phyloP scores from a whole-genome alignment of 139 green algal genomes.

The Chara braunii region DNA sequence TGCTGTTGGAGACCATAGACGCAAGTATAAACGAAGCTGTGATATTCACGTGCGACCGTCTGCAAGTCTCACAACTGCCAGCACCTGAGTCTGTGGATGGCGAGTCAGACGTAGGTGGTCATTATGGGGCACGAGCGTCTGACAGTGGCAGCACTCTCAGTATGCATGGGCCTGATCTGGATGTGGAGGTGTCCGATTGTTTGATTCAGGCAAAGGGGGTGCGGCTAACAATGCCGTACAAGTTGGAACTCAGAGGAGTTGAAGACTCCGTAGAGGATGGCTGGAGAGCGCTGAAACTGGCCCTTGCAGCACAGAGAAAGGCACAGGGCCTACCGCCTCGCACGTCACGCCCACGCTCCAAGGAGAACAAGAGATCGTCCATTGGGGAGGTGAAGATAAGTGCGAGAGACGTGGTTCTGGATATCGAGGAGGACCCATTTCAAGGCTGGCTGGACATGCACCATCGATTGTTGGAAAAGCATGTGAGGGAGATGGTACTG shows the following conservation, averaged over 20 bases:
- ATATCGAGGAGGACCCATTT: conserved; percentile 38
- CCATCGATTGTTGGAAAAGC: conserved; percentile 7
- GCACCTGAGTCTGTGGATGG: background rate
- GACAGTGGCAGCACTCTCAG: too few relatives aligned
- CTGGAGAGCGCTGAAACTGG: conserved; percentile 16
- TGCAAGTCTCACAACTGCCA: conserved; percentile 18
- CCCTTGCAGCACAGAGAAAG: conserved; percentile 10
- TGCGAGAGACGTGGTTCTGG: conserved; percentile 11
- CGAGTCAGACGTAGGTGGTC: too few relatives aligned
- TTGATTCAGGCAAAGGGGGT: conserved; percentile 1
- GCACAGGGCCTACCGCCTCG: too few relatives aligned
- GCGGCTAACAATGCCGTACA: conserved; percentile 21
- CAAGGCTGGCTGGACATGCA: conserved; percentile 34
- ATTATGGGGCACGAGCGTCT: too few relatives aligned
- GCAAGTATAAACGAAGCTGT: background rate
- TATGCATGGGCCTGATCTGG: background rate
- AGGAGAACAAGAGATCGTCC: too few relatives aligned
- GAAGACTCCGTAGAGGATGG: conserved; percentile 28
- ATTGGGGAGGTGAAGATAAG: too few relatives aligned
- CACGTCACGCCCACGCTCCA: too few relatives aligned
- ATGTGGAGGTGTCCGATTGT: conserved; percentile 2
- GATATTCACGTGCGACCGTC: conserved; percentile 11
- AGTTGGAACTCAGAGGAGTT: conserved; percentile 23
- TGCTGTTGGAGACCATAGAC: conserved; percentile 19
- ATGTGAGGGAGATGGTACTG: conserved; percentile 18